These are phyloP conservation scores for Chalaropsis thielavioides DNA, from an alignment of 2,329 filamentous ascomycete genomes.

Conservation along the genomic window DNA sequence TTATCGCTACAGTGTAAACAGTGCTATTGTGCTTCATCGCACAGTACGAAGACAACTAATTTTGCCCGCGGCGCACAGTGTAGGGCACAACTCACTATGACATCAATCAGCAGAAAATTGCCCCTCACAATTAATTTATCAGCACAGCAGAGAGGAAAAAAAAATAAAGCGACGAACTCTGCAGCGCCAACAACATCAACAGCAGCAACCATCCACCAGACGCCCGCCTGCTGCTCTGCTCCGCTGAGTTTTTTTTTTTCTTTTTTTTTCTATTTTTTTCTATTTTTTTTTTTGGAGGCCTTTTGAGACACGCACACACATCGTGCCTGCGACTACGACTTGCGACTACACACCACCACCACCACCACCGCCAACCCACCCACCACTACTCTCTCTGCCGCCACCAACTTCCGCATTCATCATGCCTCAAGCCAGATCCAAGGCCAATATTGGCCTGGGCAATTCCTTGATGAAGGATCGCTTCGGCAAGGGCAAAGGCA, in stretches of 20 bases:
- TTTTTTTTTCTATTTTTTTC: too few species aligned
- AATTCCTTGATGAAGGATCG: constrained; percentile 98
- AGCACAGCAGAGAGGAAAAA: not conserved
- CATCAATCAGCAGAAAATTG: constrained; percentile 17
- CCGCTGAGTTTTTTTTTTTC: too few species aligned
- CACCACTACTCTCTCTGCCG: too few species aligned
- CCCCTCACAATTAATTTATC: constrained; percentile 17
- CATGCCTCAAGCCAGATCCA: constrained; percentile 68
- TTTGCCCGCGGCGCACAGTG: constrained; percentile 6
- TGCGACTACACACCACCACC: not conserved
- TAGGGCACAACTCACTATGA: constrained; percentile 17
- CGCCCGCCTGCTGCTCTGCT: too few species aligned
- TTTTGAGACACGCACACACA: too few species aligned
- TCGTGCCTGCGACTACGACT: not conserved
- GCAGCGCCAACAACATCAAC: not conserved
- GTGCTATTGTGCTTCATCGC: not conserved
- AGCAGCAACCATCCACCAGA: too few species aligned
- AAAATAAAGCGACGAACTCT: not conserved
- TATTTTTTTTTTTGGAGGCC: too few species aligned
- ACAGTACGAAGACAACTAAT: not conserved
- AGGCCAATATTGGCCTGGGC: constrained; percentile 85
- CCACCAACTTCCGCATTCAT: constrained; percentile 24
- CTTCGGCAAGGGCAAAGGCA: constrained; percentile 83
- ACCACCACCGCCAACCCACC: not conserved
- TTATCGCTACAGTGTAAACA: not conserved